These are phyloP conservation scores for Xylariaceae sp. DNA, from an alignment of 2,329 filamentous ascomycete genomes.

Conservation along the genomic window DNA sequence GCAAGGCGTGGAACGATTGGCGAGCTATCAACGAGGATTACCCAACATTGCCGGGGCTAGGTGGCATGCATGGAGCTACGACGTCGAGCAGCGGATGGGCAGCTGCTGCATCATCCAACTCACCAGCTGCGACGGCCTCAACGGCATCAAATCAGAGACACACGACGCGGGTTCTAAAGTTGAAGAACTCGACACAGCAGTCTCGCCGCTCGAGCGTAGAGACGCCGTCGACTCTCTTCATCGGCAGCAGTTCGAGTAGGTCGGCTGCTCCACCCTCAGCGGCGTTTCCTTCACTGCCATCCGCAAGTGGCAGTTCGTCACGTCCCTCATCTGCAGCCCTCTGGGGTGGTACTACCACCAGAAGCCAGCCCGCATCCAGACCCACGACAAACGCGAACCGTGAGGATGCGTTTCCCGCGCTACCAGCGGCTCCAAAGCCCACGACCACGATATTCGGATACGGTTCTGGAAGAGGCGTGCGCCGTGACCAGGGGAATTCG, in stretches of 20 bases:
- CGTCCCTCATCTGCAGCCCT: constrained; percentile 14
- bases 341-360: constrained; percentile 16
- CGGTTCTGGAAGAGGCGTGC: constrained; percentile 47
- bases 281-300: constrained; percentile 27
- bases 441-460: constrained; percentile 60
- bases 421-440: constrained; percentile 72
- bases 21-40: constrained; percentile 95
- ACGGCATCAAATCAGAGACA: constrained; percentile 43
- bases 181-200: constrained; percentile 50
- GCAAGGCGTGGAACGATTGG: constrained; percentile 92
- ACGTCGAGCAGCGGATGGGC: constrained; percentile 56
- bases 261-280: constrained; percentile 12
- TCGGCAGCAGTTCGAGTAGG: constrained; percentile 6
- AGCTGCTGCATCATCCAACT: constrained; percentile 47
- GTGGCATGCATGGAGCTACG: constrained; percentile 60
- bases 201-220: constrained; percentile 27
- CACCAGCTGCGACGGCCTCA: constrained; percentile 30
- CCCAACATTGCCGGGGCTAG: constrained; percentile 74
- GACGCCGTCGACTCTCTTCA: constrained; percentile 14
- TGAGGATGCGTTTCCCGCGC: constrained; percentile 72
- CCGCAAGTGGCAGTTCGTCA: constrained; percentile 10
- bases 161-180: constrained; percentile 51
- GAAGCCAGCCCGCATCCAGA: constrained; percentile 7
- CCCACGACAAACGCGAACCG: constrained; percentile 21
- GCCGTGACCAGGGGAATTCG: constrained; percentile 44